A percentile compares a stretch with the other conserved stretches of the same genome.
These are phyloP conservation scores for Oldenlandia corymbosa DNA, from an alignment of 257 asterid species.

Conservation along the genomic window DNA sequence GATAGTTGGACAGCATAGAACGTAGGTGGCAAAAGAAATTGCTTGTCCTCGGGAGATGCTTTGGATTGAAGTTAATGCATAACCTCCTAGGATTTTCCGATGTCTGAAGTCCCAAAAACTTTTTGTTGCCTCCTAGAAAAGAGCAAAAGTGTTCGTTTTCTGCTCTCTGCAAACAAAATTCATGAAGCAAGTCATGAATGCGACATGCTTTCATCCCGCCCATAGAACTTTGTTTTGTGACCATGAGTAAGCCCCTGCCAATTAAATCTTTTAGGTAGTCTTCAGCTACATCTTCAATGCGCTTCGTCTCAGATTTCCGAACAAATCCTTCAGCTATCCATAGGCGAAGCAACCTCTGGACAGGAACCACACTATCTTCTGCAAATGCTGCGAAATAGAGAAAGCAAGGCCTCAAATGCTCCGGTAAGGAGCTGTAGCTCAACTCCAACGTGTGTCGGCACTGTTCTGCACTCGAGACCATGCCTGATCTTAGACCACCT, in stretches of 20 bases:
- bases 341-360: too few species aligned
- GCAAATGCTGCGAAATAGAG: too few species aligned
- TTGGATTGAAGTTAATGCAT: background rate
- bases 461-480: background rate
- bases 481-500: background rate
- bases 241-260: too few species aligned
- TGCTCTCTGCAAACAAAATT: background rate
- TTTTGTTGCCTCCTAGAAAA: background rate
- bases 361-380: too few species aligned
- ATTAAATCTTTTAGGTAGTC: too few species aligned
- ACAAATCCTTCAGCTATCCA: too few species aligned
- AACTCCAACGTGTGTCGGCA: background rate
- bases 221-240: too few species aligned
- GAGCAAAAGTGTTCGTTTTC: background rate
- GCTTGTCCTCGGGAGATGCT: background rate
- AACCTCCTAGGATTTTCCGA: background rate
- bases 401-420: background rate
- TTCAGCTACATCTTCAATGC: too few species aligned
- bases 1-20: background rate
- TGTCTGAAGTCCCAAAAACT: background rate
- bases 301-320: too few species aligned
- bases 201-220: too few species aligned
- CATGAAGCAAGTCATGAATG: background rate
- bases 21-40: background rate
- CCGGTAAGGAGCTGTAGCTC: constrained; percentile 9